phyloP scores from a whole-genome alignment of 2,329 filamentous ascomycete genomes.

The Pyricularia grisea region DNA sequence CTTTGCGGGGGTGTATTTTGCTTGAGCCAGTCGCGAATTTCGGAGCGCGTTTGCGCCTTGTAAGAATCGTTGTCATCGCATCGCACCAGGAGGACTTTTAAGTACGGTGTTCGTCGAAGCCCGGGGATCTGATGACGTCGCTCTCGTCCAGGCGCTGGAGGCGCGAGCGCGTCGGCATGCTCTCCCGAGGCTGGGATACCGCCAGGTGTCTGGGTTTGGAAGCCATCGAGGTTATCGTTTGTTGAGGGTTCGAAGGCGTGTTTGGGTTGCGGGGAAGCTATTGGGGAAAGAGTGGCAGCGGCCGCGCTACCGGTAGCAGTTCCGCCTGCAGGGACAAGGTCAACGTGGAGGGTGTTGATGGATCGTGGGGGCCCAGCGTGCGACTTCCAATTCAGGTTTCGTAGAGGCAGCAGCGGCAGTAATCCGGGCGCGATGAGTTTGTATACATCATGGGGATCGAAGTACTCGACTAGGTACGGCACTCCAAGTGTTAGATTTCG shows the following conservation, averaged over 20 bases:
- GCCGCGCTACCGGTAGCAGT: slow-evolving; percentile 33
- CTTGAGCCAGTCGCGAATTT: slow-evolving; percentile 88
- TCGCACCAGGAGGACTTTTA: slow-evolving; percentile 80
- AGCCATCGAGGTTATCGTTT: slow-evolving; percentile 42
- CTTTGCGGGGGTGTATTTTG: slow-evolving; percentile 53
- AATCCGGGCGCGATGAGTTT: slow-evolving; percentile 71
- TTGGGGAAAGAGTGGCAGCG: slow-evolving; percentile 21
- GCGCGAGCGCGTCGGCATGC: slow-evolving; percentile 22
- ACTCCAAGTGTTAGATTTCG: slow-evolving; percentile 7
- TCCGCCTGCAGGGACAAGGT: slow-evolving; percentile 60
- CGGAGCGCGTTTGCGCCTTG: slow-evolving; percentile 67
- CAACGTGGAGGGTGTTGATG: slow-evolving; percentile 85
- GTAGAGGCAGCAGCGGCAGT: slow-evolving; percentile 69
- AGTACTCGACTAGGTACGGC: slow-evolving; percentile 70
- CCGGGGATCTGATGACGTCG: slow-evolving; percentile 93
- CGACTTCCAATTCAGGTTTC: slow-evolving; percentile 95
- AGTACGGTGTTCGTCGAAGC: slow-evolving; percentile 81
- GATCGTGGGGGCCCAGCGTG: slow-evolving; percentile 84
- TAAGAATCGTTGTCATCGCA: slow-evolving; percentile 96
- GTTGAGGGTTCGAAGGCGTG: slow-evolving; percentile 7
- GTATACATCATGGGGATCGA: slow-evolving; percentile 85
- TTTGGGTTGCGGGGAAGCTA: slow-evolving; percentile 21
- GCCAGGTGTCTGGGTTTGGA: slow-evolving; percentile 46
- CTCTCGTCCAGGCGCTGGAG: slow-evolving; percentile 33
- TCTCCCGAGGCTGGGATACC: slow-evolving; percentile 28